Conservation (phyloP, 495 filamentous ascomycete species). For the Echria macrotheca region DNA sequence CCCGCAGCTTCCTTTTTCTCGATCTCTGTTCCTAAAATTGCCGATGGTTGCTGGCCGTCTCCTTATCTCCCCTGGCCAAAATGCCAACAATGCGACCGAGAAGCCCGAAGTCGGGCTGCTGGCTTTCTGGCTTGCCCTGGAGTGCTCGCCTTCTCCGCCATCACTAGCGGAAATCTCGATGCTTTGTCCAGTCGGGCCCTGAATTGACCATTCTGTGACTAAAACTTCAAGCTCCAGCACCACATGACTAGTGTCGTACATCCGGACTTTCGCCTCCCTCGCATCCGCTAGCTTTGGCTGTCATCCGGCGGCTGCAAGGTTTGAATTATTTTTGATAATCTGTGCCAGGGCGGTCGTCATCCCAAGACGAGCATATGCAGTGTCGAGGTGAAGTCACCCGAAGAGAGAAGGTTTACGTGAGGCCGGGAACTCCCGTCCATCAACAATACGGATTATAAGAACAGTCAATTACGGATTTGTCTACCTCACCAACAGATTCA, state of each 20-base stretch:
- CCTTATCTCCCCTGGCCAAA: constrained; percentile 8
- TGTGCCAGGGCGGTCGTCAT: no score
- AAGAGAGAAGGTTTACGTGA: no score
- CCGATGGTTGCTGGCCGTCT: constrained; percentile 6
- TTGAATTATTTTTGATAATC: no score
- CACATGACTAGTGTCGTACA: constrained; percentile 20
- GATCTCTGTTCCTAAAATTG: constrained; percentile 5
- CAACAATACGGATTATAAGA: no score
- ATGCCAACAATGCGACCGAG: not conserved
- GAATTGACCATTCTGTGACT: constrained; percentile 28
- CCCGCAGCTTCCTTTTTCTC: not conserved
- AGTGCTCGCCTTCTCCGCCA: not conserved
- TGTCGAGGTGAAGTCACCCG: no score
- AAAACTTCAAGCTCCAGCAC: constrained; percentile 8
- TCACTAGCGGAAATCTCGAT: constrained; percentile 12
- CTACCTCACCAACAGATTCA: no score
- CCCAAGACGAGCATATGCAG: no score
- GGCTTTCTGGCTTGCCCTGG: not conserved
- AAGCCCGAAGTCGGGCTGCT: constrained; percentile 25
- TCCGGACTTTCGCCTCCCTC: constrained; percentile 4
- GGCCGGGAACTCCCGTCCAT: no score
- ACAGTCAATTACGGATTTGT: no score
- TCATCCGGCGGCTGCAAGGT: constrained; percentile 1
- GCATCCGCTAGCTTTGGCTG: not conserved
- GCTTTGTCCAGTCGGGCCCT: constrained; percentile 24